phyloP scores from a whole-genome alignment of 768 basidiomycete genomes.

The Tremella fuciformis region DNA sequence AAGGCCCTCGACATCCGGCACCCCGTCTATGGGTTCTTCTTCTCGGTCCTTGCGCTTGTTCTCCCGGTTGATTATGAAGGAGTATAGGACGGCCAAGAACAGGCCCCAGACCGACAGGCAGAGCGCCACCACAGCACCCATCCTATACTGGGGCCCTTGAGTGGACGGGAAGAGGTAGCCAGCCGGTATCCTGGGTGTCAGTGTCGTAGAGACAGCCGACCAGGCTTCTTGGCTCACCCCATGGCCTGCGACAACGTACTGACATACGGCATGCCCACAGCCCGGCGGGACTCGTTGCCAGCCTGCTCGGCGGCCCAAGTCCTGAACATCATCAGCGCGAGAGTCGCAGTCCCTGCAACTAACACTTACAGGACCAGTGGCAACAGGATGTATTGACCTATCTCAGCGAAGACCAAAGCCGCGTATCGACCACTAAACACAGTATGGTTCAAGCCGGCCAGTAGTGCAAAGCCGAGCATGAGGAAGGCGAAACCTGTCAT shows the following conservation, averaged over 20 bases:
- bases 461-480: slow-evolving; percentile 22
- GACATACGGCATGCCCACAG: slow-evolving; percentile 2
- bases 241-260: slow-evolving; percentile 6
- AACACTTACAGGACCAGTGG: no score
- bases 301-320: slow-evolving; percentile 15
- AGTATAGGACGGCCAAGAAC: neutral
- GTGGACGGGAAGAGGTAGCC: slow-evolving; percentile 22
- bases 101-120: slow-evolving; percentile 9
- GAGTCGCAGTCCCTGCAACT: no score
- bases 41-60: slow-evolving; percentile 1
- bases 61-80: neutral
- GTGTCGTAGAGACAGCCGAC: neutral
- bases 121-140: slow-evolving; percentile 14
- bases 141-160: slow-evolving; percentile 23
- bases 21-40: neutral
- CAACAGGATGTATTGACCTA: slow-evolving; percentile 19
- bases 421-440: slow-evolving; percentile 19
- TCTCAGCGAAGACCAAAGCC: slow-evolving; percentile 21
- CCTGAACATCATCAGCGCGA: neutral
- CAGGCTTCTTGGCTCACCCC: neutral
- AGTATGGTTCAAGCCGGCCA: slow-evolving; percentile 7
- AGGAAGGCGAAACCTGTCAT: slow-evolving; percentile 16
- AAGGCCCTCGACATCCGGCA: no score
- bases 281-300: slow-evolving; percentile 10
- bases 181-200: slow-evolving; percentile 10